phyloP scores from a whole-genome alignment of 164 flowering plant species.

The Vitis rupestris region DNA sequence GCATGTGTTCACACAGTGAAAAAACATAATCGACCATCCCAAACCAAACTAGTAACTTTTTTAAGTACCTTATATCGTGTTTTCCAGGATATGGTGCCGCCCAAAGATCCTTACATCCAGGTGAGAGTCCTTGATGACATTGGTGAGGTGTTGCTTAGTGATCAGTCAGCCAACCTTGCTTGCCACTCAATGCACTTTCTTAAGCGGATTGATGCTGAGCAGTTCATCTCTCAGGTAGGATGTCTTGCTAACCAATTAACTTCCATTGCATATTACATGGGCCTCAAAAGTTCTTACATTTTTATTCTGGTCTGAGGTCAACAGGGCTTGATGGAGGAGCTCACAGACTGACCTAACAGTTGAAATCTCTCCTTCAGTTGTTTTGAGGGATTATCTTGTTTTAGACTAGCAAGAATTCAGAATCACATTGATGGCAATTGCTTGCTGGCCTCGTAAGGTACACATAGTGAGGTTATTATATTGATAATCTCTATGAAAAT shows the following conservation, averaged over 20 bases:
- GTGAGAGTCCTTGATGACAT: constrained; percentile 91
- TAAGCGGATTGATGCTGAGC: constrained; percentile 92
- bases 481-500: background rate
- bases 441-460: background rate
- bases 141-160: constrained; percentile 67
- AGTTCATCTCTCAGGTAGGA: constrained; percentile 69
- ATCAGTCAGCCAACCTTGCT: constrained; percentile 66
- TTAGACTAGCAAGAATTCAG: background rate
- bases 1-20: no score
- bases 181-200: constrained; percentile 86
- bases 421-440: background rate
- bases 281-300: background rate
- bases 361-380: no score
- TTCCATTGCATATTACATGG: background rate
- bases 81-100: constrained; percentile 93
- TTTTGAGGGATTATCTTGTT: background rate
- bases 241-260: background rate
- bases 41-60: no score
- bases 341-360: constrained; percentile 37
- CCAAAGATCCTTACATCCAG: constrained; percentile 93
- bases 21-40: no score
- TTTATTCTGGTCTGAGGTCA: background rate
- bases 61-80: background rate
- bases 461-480: background rate
- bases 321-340: constrained; percentile 93